Evolutionary conservation across 202 grass and related monocot species (phyloP), one percentile per base, ranked within the genome.

Genomic region (Setaria italica): DNA sequence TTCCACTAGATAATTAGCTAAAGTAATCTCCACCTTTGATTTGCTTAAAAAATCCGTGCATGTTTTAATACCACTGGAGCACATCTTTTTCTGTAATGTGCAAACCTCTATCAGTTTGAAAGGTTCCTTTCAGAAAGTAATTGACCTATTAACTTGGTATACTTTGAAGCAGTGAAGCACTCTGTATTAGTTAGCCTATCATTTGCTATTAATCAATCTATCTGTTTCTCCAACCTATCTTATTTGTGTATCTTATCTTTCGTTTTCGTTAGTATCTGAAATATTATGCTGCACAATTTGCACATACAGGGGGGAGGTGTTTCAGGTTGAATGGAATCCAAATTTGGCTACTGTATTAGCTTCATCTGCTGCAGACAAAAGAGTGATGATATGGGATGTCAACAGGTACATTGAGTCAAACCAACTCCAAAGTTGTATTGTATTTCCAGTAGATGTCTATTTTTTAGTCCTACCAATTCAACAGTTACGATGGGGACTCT

Each of bases 291-390:
- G 56, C 13, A 12, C 15, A 60, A 89, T 81, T 47, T 72, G 5
- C 57, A 86, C 51, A 41, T 83, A 66, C 35, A 99, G 97, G 72
- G 91, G 82, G 62, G 90, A 95, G 62, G 97, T 91, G 33, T 76
- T 96, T 85, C 97, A 99, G 92, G 94, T 99, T 83, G 97, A 99
- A 65, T 99, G 97, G 97, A 99, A 91, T 77, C 97, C 97, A 30
- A 94, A 88, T 48, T 34, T 94, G 82, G 94, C 95, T 81, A 96
- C 97, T 72, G 73, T 96, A 58, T 85, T 99, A 70, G 93, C 92
- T 63, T 99, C 97, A 39, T 91, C 87, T 85, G 87, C 89, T 11
- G 93, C 93, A 71, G 94, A 99, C 63, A 99, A 88, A 76, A 92
- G 92, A 50, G 82, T 99, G 51, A 99, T 92, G 59, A 69, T 96